These are phyloP conservation scores for Rhypophila decipiens DNA, from an alignment of 495 filamentous ascomycete species.

Conservation along the genomic window DNA sequence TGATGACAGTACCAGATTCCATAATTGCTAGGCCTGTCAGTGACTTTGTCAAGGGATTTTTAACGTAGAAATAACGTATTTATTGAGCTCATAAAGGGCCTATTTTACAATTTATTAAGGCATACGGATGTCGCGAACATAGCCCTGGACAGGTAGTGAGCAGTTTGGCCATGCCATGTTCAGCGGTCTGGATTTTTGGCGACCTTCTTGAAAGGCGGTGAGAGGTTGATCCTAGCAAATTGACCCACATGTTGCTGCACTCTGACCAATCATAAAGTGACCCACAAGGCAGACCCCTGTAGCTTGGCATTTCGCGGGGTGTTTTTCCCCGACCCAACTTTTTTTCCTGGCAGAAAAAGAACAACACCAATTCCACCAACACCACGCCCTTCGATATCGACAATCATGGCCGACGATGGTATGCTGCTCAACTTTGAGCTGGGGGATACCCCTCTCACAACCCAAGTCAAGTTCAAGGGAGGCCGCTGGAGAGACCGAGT, in stretches of 20 bases:
- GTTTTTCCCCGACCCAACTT: conserved; percentile 9
- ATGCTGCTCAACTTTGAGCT: conserved; percentile 90
- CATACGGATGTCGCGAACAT: background rate
- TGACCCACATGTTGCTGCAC: background rate
- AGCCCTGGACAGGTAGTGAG: too few species aligned
- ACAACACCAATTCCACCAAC: background rate
- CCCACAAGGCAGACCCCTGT: background rate
- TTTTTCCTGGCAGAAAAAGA: conserved; percentile 18
- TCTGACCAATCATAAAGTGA: conserved; percentile 5
- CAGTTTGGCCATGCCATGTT: too few species aligned
- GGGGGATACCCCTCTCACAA: conserved; percentile 52
- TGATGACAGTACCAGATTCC: too few species aligned
- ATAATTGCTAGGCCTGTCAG: too few species aligned
- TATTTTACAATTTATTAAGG: too few species aligned
- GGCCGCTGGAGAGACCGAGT: conserved; percentile 87
- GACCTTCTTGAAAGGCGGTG: conserved; percentile 22
- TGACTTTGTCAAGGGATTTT: too few species aligned
- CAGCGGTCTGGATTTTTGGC: too few species aligned
- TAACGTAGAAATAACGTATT: too few species aligned
- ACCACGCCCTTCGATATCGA: background rate
- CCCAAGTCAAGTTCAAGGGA: conserved; percentile 68
- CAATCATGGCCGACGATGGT: conserved; percentile 83
- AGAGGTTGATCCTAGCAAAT: background rate
- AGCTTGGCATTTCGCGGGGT: conserved; percentile 1
- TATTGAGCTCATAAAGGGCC: too few species aligned